A percentile compares a stretch with the other conserved stretches of the same genome.
phyloP scores from a whole-genome alignment of 345 rosid genomes.

The Syzygium grande region DNA sequence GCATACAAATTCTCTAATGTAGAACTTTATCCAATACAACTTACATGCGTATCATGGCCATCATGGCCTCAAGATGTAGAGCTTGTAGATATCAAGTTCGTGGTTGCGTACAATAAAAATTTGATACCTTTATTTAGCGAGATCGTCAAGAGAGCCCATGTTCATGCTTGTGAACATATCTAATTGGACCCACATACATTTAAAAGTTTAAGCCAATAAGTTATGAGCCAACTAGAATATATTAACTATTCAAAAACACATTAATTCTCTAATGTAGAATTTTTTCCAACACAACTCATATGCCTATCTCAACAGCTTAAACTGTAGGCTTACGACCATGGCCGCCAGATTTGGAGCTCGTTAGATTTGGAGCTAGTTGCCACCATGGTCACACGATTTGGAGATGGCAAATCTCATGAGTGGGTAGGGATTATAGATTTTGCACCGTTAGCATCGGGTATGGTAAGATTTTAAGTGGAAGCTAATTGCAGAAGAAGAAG shows the following conservation, averaged over 20 bases:
- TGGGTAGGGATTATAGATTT: background rate
- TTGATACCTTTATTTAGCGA: too few species aligned
- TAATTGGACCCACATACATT: rapidly evolving
- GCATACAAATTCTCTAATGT: rapidly evolving
- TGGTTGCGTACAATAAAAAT: too few species aligned
- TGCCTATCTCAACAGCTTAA: background rate
- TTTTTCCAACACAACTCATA: background rate
- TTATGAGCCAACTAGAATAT: rapidly evolving
- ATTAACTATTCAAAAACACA: rapidly evolving
- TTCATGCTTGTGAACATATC: rapidly evolving
- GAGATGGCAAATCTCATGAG: background rate
- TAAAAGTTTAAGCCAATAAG: background rate
- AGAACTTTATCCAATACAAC: background rate
- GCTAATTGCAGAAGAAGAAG: background rate
- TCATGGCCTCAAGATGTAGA: too few species aligned
- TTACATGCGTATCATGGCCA: background rate
- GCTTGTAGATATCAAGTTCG: too few species aligned
- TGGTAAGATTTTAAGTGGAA: background rate
- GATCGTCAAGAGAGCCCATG: background rate
- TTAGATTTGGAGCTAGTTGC: background rate
- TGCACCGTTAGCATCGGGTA: background rate
- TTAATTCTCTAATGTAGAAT: rapidly evolving
- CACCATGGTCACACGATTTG: background rate
- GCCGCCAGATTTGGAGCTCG: background rate
- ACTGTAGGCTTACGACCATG: background rate